Evolutionary conservation across 805 yeast species (phyloP).

Genomic region (Brettanomyces sp.): DNA sequence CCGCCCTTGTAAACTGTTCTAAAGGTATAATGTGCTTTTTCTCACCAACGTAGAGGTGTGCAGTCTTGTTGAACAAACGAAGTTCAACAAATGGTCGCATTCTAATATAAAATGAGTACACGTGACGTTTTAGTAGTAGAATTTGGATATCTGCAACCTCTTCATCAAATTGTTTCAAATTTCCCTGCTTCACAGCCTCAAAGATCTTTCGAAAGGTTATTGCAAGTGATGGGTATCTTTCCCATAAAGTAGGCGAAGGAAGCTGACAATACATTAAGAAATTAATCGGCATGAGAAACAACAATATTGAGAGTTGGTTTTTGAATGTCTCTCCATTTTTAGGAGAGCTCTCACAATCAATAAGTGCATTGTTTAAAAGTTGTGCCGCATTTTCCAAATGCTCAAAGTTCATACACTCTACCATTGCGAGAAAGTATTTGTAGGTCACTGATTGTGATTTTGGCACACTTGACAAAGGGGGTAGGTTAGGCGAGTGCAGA

Average conservation of each 20-base stretch:
- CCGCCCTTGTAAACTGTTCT: slow-evolving; percentile 5
- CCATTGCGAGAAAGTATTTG: slow-evolving; percentile 59
- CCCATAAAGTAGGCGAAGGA: slow-evolving; percentile 36
- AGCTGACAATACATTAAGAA: slow-evolving; percentile 37
- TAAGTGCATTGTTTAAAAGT: slow-evolving; percentile 44
- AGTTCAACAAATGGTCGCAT: slow-evolving; percentile 42
- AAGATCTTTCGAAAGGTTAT: slow-evolving; percentile 39
- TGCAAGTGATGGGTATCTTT: slow-evolving; percentile 30
- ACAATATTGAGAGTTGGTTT: slow-evolving; percentile 38
- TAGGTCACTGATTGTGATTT: slow-evolving; percentile 49
- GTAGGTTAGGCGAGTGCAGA: slow-evolving; percentile 2
- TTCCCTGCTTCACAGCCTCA: slow-evolving; percentile 42
- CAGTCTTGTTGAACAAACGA: slow-evolving; percentile 37
- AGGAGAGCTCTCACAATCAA: slow-evolving; percentile 23
- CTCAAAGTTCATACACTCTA: slow-evolving; percentile 51
- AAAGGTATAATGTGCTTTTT: slow-evolving; percentile 13
- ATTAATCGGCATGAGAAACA: slow-evolving; percentile 56
- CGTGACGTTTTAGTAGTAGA: slow-evolving; percentile 44
- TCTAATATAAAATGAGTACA: slow-evolving; percentile 51
- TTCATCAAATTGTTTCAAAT: slow-evolving; percentile 41
- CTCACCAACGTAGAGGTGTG: slow-evolving; percentile 19
- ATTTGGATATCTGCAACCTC: slow-evolving; percentile 35
- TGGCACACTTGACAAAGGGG: slow-evolving; percentile 15
- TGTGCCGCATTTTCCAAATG: slow-evolving; percentile 43
- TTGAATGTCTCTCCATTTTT: slow-evolving; percentile 9